Percentiles rank a stretch among this genome's conserved stretches.
phyloP scores from a whole-genome alignment of 1,284 basidiomycete genomes.

The Cryptococcus neoformans region DNA sequence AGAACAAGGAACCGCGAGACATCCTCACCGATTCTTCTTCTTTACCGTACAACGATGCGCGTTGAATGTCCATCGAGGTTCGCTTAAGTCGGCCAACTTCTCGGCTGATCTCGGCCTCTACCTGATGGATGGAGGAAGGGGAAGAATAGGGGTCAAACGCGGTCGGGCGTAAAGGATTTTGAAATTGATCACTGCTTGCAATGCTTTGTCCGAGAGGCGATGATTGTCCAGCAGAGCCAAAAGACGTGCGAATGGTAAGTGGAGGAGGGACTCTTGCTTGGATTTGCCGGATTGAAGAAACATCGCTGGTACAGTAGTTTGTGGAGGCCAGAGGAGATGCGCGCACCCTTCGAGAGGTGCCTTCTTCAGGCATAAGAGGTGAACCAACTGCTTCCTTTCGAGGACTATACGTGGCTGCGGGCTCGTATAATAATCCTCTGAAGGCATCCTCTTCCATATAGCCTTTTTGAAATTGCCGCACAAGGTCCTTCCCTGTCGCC shows the following conservation, averaged over 20 bases:
- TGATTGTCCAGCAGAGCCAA: constrained; percentile 8
- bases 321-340: constrained; percentile 18
- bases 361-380: constrained; percentile 11
- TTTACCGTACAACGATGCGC: not conserved
- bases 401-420: constrained; percentile 19
- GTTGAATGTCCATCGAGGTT: constrained; percentile 15
- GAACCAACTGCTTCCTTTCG: constrained; percentile 16
- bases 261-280: constrained; percentile 13
- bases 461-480: constrained; percentile 5
- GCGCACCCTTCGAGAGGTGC: constrained; percentile 12
- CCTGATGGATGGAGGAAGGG: constrained; percentile 15
- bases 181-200: not conserved
- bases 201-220: not conserved
- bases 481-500: not conserved
- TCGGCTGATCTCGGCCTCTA: constrained; percentile 15
- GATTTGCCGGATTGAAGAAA: not conserved
- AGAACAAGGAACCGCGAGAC: too few species aligned
- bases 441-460: not conserved
- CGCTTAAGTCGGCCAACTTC: constrained; percentile 12
- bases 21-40: too few species aligned
- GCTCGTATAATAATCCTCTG: constrained; percentile 13
- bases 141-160: constrained; percentile 12
- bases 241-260: constrained; percentile 8
- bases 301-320: not conserved
- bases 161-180: constrained; percentile 3